Base-by-base conservation (phyloP, 129 eudicot species). In the Flaveria trinervia region DNA sequence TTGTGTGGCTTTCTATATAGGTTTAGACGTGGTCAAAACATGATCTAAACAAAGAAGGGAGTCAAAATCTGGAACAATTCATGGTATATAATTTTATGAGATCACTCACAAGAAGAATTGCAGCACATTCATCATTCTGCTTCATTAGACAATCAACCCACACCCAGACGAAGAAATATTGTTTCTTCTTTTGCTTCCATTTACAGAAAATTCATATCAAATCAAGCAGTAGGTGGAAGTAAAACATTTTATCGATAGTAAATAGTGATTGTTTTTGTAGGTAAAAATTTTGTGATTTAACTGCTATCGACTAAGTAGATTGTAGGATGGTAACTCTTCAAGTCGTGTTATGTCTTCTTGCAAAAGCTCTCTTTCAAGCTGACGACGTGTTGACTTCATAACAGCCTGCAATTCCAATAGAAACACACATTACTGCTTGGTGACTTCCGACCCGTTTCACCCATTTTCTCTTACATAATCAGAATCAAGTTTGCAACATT, bases 311-410 rank as follows among this genome's bases (percentile, higher is more conserved):
- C 79, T 55, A 76, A 94, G 96, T 79, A 91, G 97, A 78, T 74
- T 79, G 77, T 89, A 91, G 4, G 99, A 91, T 16, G 99, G 97
- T 84, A 94, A 75, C 41, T 94, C 97, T 85, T 94, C 97, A 11
- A 94, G 90, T 66, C 90, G 88, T 55, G 82, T 86, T 71, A 94
- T 46, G 83, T 89, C 96, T 69, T 91, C 99, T 75, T 85, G 89
- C 81, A 94, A 65, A 78, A 94, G 96, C 82, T 94, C 99, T 33
- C 80, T 85, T 86, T 94, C 99, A 78, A 94, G 93, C 73, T 91
- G 97, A 13, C 93, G 90, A 25, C 99, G 93, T 44, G 99, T 94
- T 57, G 99, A 89, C 83, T 94, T 94, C 99, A 94, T 94, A 83
- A 94, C 97, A 43, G 97, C 83, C 99, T 94, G 78, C 55, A 22